phyloP scores from a whole-genome alignment of 2,329 filamentous ascomycete genomes.

The Aspergillus ochraceoroseus region DNA sequence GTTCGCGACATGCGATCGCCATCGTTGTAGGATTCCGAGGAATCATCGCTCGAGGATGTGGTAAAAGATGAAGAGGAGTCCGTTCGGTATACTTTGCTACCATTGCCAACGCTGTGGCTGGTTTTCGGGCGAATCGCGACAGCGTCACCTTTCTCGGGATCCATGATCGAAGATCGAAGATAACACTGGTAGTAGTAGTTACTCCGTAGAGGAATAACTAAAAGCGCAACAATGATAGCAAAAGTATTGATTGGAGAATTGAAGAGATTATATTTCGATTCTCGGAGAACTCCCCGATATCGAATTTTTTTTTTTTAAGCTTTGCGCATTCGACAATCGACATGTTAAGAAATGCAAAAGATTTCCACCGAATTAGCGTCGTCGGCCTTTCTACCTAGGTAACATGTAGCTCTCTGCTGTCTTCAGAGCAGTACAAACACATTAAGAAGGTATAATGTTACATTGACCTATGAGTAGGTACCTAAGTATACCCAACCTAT shows the following conservation, averaged over 20 bases:
- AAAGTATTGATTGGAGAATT: background rate
- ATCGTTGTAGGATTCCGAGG: conserved; percentile 21
- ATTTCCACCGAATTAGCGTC: too few species aligned
- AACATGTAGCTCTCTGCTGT: too few species aligned
- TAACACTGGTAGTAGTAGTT: too few species aligned
- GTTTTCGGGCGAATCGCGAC: background rate
- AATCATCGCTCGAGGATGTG: conserved; percentile 22
- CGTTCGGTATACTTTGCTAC: conserved; percentile 11
- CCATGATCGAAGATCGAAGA: too few species aligned
- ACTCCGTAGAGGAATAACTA: background rate
- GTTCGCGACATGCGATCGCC: conserved; percentile 27
- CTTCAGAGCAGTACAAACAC: too few species aligned
- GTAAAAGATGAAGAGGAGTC: conserved; percentile 22
- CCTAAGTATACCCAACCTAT: too few species aligned
- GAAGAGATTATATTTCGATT: background rate
- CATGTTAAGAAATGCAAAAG: too few species aligned
- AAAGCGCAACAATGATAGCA: background rate
- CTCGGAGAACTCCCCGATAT: background rate
- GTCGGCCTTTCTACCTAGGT: too few species aligned
- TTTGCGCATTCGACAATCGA: conserved; percentile 1
- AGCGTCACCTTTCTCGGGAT: conserved; percentile 33
- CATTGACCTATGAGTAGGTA: too few species aligned
- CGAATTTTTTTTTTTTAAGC: background rate
- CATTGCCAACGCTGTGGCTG: conserved; percentile 6
- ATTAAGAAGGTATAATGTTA: too few species aligned